These are phyloP conservation scores for Jaapia argillacea DNA, from an alignment of 768 basidiomycete genomes.

Conservation along the genomic window DNA sequence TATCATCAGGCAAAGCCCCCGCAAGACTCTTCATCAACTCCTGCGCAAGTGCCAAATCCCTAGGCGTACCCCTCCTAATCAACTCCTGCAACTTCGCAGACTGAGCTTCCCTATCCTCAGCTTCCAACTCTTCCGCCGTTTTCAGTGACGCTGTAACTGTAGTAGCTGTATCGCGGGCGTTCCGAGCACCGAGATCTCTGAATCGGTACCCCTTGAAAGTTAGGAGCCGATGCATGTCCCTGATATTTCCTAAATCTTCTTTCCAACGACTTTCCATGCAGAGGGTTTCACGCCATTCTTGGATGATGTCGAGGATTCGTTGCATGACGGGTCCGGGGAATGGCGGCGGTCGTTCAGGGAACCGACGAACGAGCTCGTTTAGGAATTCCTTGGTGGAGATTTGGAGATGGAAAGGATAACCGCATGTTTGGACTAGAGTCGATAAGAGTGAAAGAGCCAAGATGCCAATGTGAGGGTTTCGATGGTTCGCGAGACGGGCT, in stretches of 20 bases:
- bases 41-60: slow-evolving; percentile 91
- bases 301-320: slow-evolving; percentile 85
- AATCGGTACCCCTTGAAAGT: slow-evolving; percentile 90
- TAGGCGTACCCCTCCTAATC: slow-evolving; percentile 89
- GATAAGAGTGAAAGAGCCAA: slow-evolving; percentile 82
- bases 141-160: slow-evolving; percentile 60
- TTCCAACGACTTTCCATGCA: slow-evolving; percentile 86
- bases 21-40: slow-evolving; percentile 95
- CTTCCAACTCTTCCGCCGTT: slow-evolving; percentile 91
- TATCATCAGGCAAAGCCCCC: slow-evolving; percentile 86
- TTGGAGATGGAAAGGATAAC: slow-evolving; percentile 96
- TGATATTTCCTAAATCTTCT: slow-evolving; percentile 92
- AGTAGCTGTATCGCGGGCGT: slow-evolving; percentile 11
- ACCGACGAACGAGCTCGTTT: slow-evolving; percentile 95
- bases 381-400: slow-evolving; percentile 96
- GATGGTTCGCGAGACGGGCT: slow-evolving; percentile 80
- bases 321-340: slow-evolving; percentile 94
- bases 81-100: slow-evolving; percentile 98
- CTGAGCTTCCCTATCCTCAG: slow-evolving; percentile 91
- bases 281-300: slow-evolving; percentile 91
- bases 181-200: slow-evolving; percentile 33
- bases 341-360: slow-evolving; percentile 94
- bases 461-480: slow-evolving; percentile 85
- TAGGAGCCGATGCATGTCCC: slow-evolving; percentile 94
- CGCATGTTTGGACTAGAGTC: slow-evolving; percentile 89